Conservation (phyloP, 2,329 filamentous ascomycete genomes). For the Sordariomycetes sp. region DNA sequence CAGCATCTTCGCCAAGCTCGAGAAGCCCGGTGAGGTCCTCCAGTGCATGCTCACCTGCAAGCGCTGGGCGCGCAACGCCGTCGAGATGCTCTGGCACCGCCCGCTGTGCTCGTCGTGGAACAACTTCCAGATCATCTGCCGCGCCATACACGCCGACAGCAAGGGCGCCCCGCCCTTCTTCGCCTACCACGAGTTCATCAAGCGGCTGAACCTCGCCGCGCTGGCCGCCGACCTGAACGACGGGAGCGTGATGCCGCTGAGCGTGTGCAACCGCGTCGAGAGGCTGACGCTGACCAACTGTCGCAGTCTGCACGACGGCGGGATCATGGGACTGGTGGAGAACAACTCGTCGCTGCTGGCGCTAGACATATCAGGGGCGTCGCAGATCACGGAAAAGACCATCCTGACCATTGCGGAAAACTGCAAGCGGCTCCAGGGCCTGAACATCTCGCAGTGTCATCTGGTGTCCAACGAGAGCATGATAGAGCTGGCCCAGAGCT, state of each 20-base stretch:
- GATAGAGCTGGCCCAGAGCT: conserved; percentile 67
- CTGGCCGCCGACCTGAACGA: conserved; percentile 71
- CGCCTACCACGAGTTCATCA: conserved; percentile 80
- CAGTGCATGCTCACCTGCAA: conserved; percentile 92
- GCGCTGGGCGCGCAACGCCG: conserved; percentile 83
- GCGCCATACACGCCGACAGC: conserved; percentile 59
- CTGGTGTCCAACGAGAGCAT: conserved; percentile 81
- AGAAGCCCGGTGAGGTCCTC: conserved; percentile 63
- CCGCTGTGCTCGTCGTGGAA: conserved; percentile 82
- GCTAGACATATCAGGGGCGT: conserved; percentile 77
- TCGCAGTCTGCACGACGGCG: conserved; percentile 70
- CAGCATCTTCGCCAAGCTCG: conserved; percentile 78
- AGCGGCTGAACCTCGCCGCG: conserved; percentile 79
- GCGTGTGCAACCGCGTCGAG: conserved; percentile 82
- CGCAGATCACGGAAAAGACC: conserved; percentile 75
- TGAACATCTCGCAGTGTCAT: conserved; percentile 83
- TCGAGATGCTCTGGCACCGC: conserved; percentile 89
- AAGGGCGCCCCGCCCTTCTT: conserved; percentile 53
- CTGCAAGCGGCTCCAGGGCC: conserved; percentile 76
- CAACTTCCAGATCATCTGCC: conserved; percentile 71
- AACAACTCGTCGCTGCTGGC: conserved; percentile 76
- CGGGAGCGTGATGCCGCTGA: conserved; percentile 74
- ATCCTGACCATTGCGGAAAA: conserved; percentile 69
- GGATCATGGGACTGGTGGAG: conserved; percentile 67
- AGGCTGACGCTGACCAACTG: conserved; percentile 89